Base-by-base conservation (phyloP, 192 early-diverging fungal genomes). In the Mortierella alpina region DNA sequence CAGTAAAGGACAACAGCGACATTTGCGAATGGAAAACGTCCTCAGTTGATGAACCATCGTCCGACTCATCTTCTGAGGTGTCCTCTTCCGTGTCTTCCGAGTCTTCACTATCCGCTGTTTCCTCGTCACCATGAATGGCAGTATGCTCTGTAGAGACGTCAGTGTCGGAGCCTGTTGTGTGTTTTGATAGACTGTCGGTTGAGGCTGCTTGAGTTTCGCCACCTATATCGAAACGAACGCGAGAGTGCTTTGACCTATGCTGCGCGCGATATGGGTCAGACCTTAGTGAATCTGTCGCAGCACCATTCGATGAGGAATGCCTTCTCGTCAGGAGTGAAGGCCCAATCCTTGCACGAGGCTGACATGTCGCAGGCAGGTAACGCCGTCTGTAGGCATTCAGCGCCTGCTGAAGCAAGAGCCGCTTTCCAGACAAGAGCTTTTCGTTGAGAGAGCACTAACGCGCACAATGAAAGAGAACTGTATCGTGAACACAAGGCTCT, bases 331-430 rank as follows among this genome's bases (percentile, higher is more conserved):
- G 46, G 1, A 72, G 48, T 0, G 64, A 56, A 14, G 70, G 51
- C 4, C 56, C 70, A 42, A 72, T 48, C 49, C 69, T 67, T 20
- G 70, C 77, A 7, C 77, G 70, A 23, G 77, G 69, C 8, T 72
- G 77, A 15, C 64, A 66, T 5, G 77, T 72, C 14, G 46, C 13
- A 6, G 59, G 77, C 1, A 80, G 64, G 47, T 72, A 80, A 11
- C 41, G 64, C 3, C 70, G 59, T n/a, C 84, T 62, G 59, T 90
- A 91, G 1, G 79, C 75, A 73, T 90, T 86, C 47, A 91, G 31
- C 4, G 83, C 86, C 54, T 82, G 72, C 57, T 90, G 90, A 22
- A 91, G 75, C n/a, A 90, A 40, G 1, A 75, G 60, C 47, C 69
- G 79, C 22, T 81, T 88, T 48, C 85, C 87, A 17, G 45, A 53